Evolutionary conservation across 345 rosid genomes (phyloP).

Genomic region (Corymbia maculata): DNA sequence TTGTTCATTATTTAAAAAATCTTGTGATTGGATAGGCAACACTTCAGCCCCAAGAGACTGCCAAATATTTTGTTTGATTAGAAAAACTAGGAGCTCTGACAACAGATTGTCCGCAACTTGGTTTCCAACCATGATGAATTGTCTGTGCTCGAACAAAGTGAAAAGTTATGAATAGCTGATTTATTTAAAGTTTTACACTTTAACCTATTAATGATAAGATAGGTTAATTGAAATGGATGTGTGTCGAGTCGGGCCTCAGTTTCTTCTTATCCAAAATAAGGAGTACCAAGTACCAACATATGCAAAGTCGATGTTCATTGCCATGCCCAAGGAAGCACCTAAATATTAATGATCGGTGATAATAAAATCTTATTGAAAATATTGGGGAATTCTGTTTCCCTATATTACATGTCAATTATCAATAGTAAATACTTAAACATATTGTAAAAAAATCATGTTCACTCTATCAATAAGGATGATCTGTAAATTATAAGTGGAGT

Average conservation of each 20-base stretch:
- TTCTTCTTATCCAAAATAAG: not conserved
- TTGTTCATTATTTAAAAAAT: not conserved
- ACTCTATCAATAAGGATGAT: fast-evolving
- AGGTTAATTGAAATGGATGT: not conserved
- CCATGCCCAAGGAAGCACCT: fast-evolving
- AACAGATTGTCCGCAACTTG: not conserved
- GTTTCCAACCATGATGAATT: not conserved
- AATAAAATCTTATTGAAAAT: fast-evolving
- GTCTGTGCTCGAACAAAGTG: not conserved
- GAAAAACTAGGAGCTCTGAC: not conserved
- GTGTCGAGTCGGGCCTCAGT: not conserved
- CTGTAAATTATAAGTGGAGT: not conserved
- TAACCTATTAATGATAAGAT: not conserved
- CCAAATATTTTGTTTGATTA: not conserved
- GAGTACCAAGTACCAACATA: not conserved
- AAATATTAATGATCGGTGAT: too few relatives aligned
- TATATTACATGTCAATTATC: fast-evolving
- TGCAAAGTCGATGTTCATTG: fast-evolving
- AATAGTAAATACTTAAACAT: fast-evolving
- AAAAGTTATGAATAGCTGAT: not conserved
- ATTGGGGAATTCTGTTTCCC: fast-evolving
- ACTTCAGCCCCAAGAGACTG: not conserved
- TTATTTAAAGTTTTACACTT: not conserved
- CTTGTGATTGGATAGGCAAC: not conserved
- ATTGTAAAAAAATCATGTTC: fast-evolving